phyloP scores from a whole-genome alignment of 2,329 filamentous ascomycete genomes.

The Ascochyta fabae region DNA sequence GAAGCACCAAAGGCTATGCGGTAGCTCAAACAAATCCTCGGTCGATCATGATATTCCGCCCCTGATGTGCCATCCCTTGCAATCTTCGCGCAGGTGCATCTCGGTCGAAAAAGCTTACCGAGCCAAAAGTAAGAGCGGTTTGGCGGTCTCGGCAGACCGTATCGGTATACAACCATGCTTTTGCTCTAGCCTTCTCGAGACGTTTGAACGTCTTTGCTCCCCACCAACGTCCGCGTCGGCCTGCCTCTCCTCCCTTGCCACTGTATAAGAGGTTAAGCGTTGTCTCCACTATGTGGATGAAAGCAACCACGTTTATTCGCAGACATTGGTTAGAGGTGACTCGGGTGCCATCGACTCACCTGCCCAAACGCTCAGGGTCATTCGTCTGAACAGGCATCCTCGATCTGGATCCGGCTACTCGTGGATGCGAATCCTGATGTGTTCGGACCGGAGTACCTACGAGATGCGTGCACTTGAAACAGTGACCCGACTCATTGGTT shows the following conservation, averaged over 20 bases:
- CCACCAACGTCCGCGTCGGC: constrained; percentile 41
- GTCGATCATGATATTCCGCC: constrained; percentile 31
- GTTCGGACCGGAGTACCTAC: constrained; percentile 13
- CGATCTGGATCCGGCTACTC: constrained; percentile 14
- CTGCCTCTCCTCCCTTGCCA: constrained; percentile 32
- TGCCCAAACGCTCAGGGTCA: constrained; percentile 13
- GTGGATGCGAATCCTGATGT: constrained; percentile 10
- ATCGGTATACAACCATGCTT: constrained; percentile 23
- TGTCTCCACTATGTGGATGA: constrained; percentile 29
- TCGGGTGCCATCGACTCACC: constrained; percentile 23
- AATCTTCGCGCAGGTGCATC: constrained; percentile 19
- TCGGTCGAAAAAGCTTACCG: constrained; percentile 19
- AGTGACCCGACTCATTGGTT: constrained; percentile 14
- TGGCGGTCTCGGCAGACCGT: constrained; percentile 23
- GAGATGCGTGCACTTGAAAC: constrained; percentile 18
- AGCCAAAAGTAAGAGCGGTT: constrained; percentile 18
- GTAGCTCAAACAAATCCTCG: constrained; percentile 22
- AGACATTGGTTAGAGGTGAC: constrained; percentile 24
- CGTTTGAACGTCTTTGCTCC: constrained; percentile 25
- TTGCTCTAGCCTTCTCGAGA: constrained; percentile 28
- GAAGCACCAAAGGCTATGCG: constrained; percentile 16
- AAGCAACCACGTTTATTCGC: constrained; percentile 27
- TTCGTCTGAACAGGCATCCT: constrained; percentile 7
- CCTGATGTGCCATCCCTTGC: constrained; percentile 25
- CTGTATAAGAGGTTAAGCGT: constrained; percentile 25